phyloP scores from a whole-genome alignment of 192 early-diverging fungal species.

The Paraglomus occultum region DNA sequence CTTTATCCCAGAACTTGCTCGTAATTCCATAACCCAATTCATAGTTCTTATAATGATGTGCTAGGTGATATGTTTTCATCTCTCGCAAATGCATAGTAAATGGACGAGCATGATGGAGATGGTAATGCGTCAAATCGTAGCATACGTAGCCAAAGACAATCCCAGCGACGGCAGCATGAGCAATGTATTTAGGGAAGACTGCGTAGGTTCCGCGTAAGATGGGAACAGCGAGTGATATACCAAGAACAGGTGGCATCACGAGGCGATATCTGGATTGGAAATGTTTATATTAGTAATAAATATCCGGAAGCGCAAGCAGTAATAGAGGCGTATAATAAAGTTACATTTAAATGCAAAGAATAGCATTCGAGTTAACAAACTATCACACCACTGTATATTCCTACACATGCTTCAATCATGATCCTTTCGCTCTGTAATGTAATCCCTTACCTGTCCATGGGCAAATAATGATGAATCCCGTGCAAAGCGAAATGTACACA shows the following conservation, averaged over 20 bases:
- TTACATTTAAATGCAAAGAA: background rate
- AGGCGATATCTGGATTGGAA: slow-evolving; percentile 67
- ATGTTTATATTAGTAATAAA: background rate
- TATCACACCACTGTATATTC: background rate
- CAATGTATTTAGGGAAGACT: slow-evolving; percentile 63
- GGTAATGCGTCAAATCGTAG: slow-evolving; percentile 95
- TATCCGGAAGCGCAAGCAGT: background rate
- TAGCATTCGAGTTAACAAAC: background rate
- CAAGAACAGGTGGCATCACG: slow-evolving; percentile 94
- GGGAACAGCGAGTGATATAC: slow-evolving; percentile 62
- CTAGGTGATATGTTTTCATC: slow-evolving; percentile 94
- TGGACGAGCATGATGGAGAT: slow-evolving; percentile 88
- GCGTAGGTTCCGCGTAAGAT: slow-evolving; percentile 50
- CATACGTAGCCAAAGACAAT: slow-evolving; percentile 77
- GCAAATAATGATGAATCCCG: slow-evolving; percentile 95
- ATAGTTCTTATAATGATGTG: slow-evolving; percentile 93
- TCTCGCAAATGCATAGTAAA: slow-evolving; percentile 67
- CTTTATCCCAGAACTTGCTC: slow-evolving; percentile 84
- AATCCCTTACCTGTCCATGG: slow-evolving; percentile 80
- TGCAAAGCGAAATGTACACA: slow-evolving; percentile 86
- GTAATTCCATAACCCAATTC: slow-evolving; percentile 89
- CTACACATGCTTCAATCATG: too few species aligned
- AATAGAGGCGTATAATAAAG: background rate
- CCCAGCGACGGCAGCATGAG: slow-evolving; percentile 72
- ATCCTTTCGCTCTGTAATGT: too few species aligned